Evolutionary conservation across 2,329 filamentous ascomycete genomes (phyloP), one percentile per base, ranked within the genome.

Genomic region (Fusarium hostae): DNA sequence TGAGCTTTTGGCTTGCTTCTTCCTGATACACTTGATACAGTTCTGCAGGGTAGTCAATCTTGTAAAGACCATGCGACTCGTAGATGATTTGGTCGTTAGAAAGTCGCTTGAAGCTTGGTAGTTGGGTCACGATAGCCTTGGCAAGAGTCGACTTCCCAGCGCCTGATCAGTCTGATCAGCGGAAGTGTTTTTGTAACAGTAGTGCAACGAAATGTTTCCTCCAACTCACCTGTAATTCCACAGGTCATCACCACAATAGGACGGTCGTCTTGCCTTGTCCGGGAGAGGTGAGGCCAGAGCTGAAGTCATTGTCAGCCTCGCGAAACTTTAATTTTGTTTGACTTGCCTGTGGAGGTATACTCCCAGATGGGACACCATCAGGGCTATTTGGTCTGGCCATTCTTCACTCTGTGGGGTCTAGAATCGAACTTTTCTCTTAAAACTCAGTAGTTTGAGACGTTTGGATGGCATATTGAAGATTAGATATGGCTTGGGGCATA

Each of bases 141-240:
- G 61, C 40, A 12, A 64, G 45, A 22, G 57, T 64, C 30, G 61
- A 64, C 32, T 64, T 64, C 37, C 61, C 61, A 0, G 61, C 47
- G 6, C 61, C 61, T 64, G 12, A 8, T 0, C 9, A 9, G 3
- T 3, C 28, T 18, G 11, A 20, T 59, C 12, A 59, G 34, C 18
- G 13, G n/a, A 5, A 20, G 9, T 22, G 12, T 1, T 9, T 22
- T 3, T 22, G 6, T 6, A 24, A 24, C 24, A 26, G 26, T 26
- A 26, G 26, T 6, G 5, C 26, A 6, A 6, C 26, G 26, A 26
- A 6, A 26, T 6, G 26, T 6, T 32, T 20, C 6, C 2, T 50
- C 16, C 9, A 6, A 20, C 56, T 35, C 24, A 59, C 56, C 56
- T 13, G 56, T 34, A 12, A 59, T 59, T 16, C 56, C 56, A 8